Percentiles rank a stretch among this genome's conserved stretches.
These are phyloP conservation scores for Diddensiella santjacobensis DNA, from an alignment of 805 yeast species.

Conservation along the genomic window DNA sequence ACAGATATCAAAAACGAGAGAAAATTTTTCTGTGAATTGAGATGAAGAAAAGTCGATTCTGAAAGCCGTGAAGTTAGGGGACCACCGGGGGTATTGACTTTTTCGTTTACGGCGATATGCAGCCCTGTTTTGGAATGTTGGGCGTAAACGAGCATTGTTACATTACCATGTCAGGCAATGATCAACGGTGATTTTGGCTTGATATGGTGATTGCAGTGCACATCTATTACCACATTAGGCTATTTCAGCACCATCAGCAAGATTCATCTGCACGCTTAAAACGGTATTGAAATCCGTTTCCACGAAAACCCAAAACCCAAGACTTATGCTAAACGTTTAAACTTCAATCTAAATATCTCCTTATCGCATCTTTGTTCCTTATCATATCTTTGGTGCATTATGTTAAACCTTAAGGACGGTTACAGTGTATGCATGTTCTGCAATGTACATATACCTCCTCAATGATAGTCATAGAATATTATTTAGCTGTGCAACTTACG, in stretches of 20 bases:
- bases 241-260: background rate
- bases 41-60: background rate
- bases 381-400: no score
- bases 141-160: background rate
- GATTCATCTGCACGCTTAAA: background rate
- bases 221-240: background rate
- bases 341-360: no score
- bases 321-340: no score
- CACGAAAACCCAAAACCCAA: no score
- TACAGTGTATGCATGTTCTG: no score
- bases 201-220: background rate
- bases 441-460: no score
- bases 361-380: no score
- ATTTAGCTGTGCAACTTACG: no score
- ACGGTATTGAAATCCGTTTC: background rate
- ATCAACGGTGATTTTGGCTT: background rate
- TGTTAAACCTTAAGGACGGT: no score
- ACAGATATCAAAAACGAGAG: background rate
- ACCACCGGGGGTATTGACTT: background rate
- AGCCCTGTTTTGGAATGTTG: background rate
- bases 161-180: background rate
- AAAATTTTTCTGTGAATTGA: background rate
- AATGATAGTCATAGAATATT: no score
- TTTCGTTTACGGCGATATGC: no score
- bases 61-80: background rate